Conservation (phyloP, 1,139 yeast genomes). For the Taiozyma onychis region DNA sequence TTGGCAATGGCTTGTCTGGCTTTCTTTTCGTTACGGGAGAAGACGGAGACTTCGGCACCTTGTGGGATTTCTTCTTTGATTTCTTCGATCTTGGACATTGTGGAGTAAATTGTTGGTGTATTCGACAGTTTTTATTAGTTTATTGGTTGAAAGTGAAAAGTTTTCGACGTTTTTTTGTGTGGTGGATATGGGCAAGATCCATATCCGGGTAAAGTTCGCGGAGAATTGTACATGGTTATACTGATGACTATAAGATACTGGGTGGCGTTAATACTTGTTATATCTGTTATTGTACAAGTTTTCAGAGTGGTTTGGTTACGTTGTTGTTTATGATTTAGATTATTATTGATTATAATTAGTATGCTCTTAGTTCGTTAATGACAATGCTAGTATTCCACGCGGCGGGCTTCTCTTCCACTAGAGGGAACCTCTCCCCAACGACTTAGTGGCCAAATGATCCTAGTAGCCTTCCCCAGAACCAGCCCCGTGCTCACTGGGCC, state of each 20-base stretch:
- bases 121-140: background rate
- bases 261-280: too few relatives aligned
- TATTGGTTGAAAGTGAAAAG: slow-evolving; percentile 2
- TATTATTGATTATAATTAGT: too few relatives aligned
- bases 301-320: too few relatives aligned
- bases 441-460: slow-evolving; percentile 61
- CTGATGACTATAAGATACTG: too few relatives aligned
- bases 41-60: slow-evolving; percentile 81
- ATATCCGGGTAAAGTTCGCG: background rate
- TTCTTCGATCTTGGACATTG: slow-evolving; percentile 39
- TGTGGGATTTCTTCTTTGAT: slow-evolving; percentile 59
- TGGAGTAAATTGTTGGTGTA: slow-evolving; percentile 6
- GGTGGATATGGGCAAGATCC: background rate
- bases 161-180: slow-evolving; percentile 10
- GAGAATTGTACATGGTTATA: background rate
- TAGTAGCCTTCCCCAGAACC: slow-evolving; percentile 65
- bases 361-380: background rate
- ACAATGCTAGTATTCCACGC: background rate
- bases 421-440: slow-evolving; percentile 43
- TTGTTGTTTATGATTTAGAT: too few relatives aligned
- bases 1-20: slow-evolving; percentile 90
- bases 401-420: slow-evolving; percentile 39
- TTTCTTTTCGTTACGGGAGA: slow-evolving; percentile 91
- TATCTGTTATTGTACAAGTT: too few relatives aligned
- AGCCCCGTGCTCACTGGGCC: slow-evolving; percentile 83